Evolutionary conservation across 768 basidiomycete species (phyloP), one percentile per base, ranked within the genome.

Genomic region (Serendipita sp.): DNA sequence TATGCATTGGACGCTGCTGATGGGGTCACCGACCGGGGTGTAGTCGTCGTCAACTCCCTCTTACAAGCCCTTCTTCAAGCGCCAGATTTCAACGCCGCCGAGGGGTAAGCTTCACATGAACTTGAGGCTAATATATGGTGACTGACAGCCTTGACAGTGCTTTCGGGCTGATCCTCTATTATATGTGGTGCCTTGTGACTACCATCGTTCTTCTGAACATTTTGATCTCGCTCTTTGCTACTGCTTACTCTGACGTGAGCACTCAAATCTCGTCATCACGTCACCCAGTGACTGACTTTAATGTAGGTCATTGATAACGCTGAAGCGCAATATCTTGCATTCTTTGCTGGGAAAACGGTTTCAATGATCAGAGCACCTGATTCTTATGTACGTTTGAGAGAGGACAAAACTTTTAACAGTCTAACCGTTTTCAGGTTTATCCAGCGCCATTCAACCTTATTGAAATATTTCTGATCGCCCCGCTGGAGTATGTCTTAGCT

Each of bases 401-500:
- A 11, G 11, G 18, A 11, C 1, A 46, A 11, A 11, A 46, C 45
- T 13, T n/a, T 46, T 46, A 13, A 46, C 11, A 46, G 13, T 1
- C 1, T 58, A 24, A 65, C 47, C 2, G 10, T 65, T 70, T 70
- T 13, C 89, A 77, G 70, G 77, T 91, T 60, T 94, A 92, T 72
- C 91, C 92, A 37, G 89, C 93, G 0, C 94, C 94, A 1, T 94
- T 95, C 78, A 96, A 95, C 72, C 76, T 96, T 32, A 75, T 94
- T 66, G 94, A 97, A 74, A 76, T 79, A 0, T 72, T 92, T 71
- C 75, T 95, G 34, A 77, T 95, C 65, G 89, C 85, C 1, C 94
- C 94, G 16, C 78, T 91, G 60, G 93, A 95, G 92, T 95, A 70
- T 70, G 88, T 77, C 30, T 5, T 10, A 15, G 63, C 54, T 41